Conservation (phyloP, 306 rosid genomes). For the Casuarina glauca region DNA sequence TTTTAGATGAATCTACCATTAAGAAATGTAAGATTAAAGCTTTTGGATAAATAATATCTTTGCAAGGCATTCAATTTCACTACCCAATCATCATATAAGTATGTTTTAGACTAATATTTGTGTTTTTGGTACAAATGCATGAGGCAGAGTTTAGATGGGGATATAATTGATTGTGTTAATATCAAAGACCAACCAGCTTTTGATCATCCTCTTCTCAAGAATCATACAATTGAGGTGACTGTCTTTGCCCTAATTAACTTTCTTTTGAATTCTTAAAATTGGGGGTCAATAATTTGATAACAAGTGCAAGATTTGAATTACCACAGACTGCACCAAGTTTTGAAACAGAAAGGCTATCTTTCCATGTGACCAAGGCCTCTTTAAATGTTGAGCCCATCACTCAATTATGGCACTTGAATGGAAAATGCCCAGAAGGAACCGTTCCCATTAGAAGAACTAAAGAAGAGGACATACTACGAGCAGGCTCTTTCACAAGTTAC, state of each 20-base stretch:
- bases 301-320: background rate
- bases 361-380: slow-evolving; percentile 41
- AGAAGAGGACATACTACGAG: slow-evolving; percentile 43
- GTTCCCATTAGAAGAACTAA: slow-evolving; percentile 52
- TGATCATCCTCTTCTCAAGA: slow-evolving; percentile 10
- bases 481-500: slow-evolving; percentile 45
- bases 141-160: slow-evolving; percentile 40
- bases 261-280: too few species aligned
- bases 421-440: slow-evolving; percentile 55
- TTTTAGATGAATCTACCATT: too few species aligned
- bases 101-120: too few species aligned
- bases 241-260: background rate
- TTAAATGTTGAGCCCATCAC: slow-evolving; percentile 36
- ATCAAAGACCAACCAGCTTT: too few species aligned
- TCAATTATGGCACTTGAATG: slow-evolving; percentile 52
- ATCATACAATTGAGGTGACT: slow-evolving; percentile 49
- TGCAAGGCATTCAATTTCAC: too few species aligned
- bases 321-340: slow-evolving; percentile 40
- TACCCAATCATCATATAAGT: too few species aligned
- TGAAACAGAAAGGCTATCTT: slow-evolving; percentile 36
- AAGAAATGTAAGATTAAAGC: too few species aligned
- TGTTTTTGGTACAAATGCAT: too few species aligned
- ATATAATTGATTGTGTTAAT: too few species aligned
- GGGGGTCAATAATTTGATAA: background rate
- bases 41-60: too few species aligned